A percentile compares a stretch with the other conserved stretches of the same genome.
phyloP scores from a whole-genome alignment of 768 basidiomycete genomes.

The Candolleomyces aberdarensis region DNA sequence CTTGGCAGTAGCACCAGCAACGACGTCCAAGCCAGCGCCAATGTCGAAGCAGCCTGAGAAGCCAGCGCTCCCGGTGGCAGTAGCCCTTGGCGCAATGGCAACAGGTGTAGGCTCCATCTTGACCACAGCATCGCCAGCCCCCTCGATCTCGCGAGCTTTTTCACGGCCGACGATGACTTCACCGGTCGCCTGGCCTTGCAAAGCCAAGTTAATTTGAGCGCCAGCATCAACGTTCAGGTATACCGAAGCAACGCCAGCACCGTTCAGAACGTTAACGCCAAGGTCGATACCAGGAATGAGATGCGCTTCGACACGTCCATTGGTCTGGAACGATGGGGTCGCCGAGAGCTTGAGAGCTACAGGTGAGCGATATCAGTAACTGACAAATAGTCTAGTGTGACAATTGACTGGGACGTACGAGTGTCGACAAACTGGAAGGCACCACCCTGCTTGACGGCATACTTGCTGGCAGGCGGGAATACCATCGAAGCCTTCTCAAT shows the following conservation, averaged over 20 bases:
- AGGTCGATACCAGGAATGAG: slow-evolving; percentile 47
- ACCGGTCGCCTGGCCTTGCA: slow-evolving; percentile 16
- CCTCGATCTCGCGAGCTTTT: background rate
- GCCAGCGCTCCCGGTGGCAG: background rate
- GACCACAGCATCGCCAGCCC: background rate
- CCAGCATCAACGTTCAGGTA: slow-evolving; percentile 41
- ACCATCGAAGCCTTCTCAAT: slow-evolving; percentile 37
- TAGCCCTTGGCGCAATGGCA: background rate
- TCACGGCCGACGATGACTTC: background rate
- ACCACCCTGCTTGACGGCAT: slow-evolving; percentile 11
- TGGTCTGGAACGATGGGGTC: slow-evolving; percentile 35
- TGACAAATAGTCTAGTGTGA: background rate
- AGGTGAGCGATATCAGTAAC: background rate
- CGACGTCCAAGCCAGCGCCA: slow-evolving; percentile 31
- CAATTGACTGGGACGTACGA: slow-evolving; percentile 29
- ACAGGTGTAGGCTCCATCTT: background rate
- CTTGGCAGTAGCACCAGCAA: slow-evolving; percentile 34
- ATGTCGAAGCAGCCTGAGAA: slow-evolving; percentile 34
- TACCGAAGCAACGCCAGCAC: slow-evolving; percentile 31
- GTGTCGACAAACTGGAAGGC: slow-evolving; percentile 37
- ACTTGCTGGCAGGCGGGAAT: slow-evolving; percentile 38
- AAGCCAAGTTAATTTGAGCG: slow-evolving; percentile 25
- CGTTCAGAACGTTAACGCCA: slow-evolving; percentile 38
- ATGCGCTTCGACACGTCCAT: slow-evolving; percentile 42
- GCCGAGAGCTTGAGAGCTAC: slow-evolving; percentile 41